These are phyloP conservation scores for Colletotrichum sp. DNA, from an alignment of 2,329 filamentous ascomycete species.

Conservation along the genomic window DNA sequence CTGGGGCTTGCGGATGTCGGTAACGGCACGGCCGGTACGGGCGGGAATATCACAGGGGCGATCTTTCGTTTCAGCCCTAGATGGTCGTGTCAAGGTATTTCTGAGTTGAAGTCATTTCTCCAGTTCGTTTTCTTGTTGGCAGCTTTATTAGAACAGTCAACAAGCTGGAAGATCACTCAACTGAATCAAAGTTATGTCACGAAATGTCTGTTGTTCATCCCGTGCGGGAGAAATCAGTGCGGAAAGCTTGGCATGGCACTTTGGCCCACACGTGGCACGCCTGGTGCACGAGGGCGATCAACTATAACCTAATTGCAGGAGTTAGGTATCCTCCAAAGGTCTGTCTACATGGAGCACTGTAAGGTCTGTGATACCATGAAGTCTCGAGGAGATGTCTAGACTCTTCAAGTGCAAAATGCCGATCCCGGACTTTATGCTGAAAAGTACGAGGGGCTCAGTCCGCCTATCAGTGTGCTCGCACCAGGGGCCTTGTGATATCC, in stretches of 20 bases:
- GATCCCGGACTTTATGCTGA: not conserved
- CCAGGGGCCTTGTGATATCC: not conserved
- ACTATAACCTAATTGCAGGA: not conserved
- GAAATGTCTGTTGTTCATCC: not conserved
- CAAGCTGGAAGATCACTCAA: not conserved
- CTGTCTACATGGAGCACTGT: not conserved
- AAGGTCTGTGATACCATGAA: not conserved
- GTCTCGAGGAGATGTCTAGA: not conserved
- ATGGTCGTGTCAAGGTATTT: not conserved
- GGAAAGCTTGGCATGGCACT: not conserved
- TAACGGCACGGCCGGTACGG: not conserved
- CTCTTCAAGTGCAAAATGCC: accelerated
- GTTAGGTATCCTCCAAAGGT: accelerated
- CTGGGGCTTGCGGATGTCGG: not conserved
- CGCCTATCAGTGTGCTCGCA: not conserved
- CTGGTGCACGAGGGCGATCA: not conserved
- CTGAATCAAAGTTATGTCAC: not conserved
- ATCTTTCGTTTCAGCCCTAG: not conserved
- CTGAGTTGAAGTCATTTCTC: not conserved
- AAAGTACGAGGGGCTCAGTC: accelerated
- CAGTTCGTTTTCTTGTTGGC: accelerated
- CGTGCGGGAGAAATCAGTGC: not conserved
- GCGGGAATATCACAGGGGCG: not conserved
- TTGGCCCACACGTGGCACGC: not conserved
- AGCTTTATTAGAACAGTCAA: accelerated